Percentiles rank a stretch among this genome's conserved stretches.
Evolutionary conservation across 2,329 filamentous ascomycete genomes (phyloP).

Genomic region (Teratosphaeria destructans): DNA sequence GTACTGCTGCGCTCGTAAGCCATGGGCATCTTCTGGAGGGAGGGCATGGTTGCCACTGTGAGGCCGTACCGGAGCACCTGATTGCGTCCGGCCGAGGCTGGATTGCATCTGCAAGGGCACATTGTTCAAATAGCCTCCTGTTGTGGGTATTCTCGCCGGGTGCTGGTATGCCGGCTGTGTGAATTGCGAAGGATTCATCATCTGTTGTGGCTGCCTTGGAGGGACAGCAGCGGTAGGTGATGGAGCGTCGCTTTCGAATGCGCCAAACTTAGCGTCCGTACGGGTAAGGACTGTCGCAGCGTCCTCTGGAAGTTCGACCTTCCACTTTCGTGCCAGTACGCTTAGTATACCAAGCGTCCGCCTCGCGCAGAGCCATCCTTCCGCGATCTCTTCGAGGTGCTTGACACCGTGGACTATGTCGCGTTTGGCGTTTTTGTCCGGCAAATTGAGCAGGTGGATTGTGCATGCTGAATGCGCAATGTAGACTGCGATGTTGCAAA

Average conservation of each 20-base stretch:
- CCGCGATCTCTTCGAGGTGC: constrained; percentile 88
- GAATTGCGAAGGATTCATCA: constrained; percentile 1
- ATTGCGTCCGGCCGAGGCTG: neutral
- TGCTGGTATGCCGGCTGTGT: constrained; percentile 1
- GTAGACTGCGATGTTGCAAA: constrained; percentile 94
- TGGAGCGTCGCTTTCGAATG: constrained; percentile 51
- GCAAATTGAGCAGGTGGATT: constrained; percentile 85
- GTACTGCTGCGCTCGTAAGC: constrained; percentile 15
- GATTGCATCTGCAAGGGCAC: constrained; percentile 2
- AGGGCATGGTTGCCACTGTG: constrained; percentile 9
- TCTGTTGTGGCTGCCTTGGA: neutral
- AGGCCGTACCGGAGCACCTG: constrained; percentile 4
- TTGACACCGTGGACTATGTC: constrained; percentile 87
- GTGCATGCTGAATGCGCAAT: constrained; percentile 91
- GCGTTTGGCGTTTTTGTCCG: constrained; percentile 78
- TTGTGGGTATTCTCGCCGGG: neutral
- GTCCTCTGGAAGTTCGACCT: constrained; percentile 75
- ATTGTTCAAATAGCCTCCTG: constrained; percentile 2
- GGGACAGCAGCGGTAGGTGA: constrained; percentile 29
- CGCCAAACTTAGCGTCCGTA: constrained; percentile 70
- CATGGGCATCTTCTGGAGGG: constrained; percentile 14
- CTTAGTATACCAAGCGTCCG: constrained; percentile 77
- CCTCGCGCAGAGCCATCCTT: constrained; percentile 84
- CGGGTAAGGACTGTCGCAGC: constrained; percentile 64
- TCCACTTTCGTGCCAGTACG: constrained; percentile 80